phyloP scores from a whole-genome alignment of 2,329 filamentous ascomycete genomes.

The Sclerotinia trifoliorum region DNA sequence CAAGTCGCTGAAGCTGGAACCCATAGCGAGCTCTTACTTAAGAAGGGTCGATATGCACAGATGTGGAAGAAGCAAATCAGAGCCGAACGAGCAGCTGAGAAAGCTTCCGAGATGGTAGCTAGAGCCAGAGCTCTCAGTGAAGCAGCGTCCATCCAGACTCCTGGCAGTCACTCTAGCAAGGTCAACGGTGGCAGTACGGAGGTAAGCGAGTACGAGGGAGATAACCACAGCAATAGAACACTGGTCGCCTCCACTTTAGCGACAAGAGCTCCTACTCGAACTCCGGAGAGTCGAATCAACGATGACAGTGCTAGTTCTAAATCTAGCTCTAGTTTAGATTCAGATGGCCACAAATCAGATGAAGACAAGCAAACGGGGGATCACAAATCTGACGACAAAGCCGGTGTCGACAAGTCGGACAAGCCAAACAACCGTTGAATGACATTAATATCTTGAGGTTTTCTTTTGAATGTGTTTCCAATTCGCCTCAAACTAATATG shows the following conservation, averaged over 20 bases:
- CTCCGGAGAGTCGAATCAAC: conserved; percentile 23
- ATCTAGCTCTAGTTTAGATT: conserved; percentile 15
- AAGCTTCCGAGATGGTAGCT: conserved; percentile 45
- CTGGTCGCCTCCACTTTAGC: conserved; percentile 26
- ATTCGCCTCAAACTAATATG: conserved; percentile 19
- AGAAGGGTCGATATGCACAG: conserved; percentile 69
- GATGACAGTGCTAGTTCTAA: conserved; percentile 20
- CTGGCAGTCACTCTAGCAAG: conserved; percentile 30
- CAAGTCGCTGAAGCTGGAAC: conserved; percentile 74
- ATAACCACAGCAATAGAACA: conserved; percentile 28
- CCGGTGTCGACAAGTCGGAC: background rate
- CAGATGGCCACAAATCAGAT: conserved; percentile 26
- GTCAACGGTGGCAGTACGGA: conserved; percentile 36
- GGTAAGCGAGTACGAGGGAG: conserved; percentile 36
- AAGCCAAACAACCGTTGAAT: background rate
- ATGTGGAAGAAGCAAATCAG: conserved; percentile 91
- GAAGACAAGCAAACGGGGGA: conserved; percentile 21
- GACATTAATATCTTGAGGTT: conserved; percentile 13
- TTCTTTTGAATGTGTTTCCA: conserved; percentile 11
- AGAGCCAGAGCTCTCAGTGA: conserved; percentile 38
- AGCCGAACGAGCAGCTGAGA: conserved; percentile 67
- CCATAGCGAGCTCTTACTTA: conserved; percentile 70
- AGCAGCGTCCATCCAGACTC: conserved; percentile 33
- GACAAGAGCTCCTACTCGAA: conserved; percentile 26
- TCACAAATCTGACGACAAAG: background rate